These are phyloP conservation scores for Aegilops tauschii DNA, from an alignment of 176 grass and related monocot species.

Conservation along the genomic window DNA sequence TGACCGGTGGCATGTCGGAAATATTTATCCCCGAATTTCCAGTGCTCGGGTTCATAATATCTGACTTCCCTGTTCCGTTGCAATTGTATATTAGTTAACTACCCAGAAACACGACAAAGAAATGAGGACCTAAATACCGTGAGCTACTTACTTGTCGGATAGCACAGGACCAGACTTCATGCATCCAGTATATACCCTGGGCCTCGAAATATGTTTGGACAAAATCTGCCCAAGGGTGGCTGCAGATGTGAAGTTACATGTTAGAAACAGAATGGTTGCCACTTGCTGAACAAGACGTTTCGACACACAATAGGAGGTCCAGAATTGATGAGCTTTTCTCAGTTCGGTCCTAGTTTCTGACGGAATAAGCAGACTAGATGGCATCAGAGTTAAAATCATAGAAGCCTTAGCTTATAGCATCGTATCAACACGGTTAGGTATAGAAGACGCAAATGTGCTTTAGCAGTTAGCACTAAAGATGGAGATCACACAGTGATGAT, in stretches of 20 bases:
- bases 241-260: constrained; percentile 34
- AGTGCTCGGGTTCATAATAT: constrained; percentile 92
- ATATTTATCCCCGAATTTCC: constrained; percentile 96
- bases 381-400: neutral
- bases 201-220: constrained; percentile 62
- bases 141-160: constrained; percentile 58
- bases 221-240: constrained; percentile 78
- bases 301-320: neutral
- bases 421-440: neutral
- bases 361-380: neutral
- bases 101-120: neutral
- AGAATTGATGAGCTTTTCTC: neutral
- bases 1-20: constrained; percentile 94
- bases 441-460: neutral
- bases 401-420: neutral
- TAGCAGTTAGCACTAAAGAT: neutral
- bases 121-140: neutral
- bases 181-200: constrained; percentile 91
- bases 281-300: neutral
- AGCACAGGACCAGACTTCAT: constrained; percentile 94
- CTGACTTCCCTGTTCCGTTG: constrained; percentile 52
- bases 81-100: neutral
- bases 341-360: too few relatives aligned
- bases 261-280: neutral
- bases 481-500: neutral